Conservation (phyloP, 1,284 basidiomycete genomes). For the Cutaneotrichosporon dermatis region DNA sequence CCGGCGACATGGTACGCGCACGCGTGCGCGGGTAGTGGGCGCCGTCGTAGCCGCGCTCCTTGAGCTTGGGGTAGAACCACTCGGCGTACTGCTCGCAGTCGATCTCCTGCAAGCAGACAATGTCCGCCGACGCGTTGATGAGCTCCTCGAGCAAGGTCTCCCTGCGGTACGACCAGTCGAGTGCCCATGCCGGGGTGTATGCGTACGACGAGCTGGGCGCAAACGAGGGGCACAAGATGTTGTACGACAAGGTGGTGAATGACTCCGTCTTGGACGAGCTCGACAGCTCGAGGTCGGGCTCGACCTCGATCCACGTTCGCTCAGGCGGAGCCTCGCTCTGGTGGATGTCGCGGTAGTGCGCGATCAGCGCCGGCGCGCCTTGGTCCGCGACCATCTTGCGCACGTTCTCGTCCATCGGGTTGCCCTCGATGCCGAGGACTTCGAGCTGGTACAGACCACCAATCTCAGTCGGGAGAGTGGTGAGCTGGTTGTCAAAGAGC, state of each 20-base stretch:
- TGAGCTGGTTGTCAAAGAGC: constrained; percentile 90
- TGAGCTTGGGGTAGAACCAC: constrained; percentile 76
- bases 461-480: constrained; percentile 77
- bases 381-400: constrained; percentile 86
- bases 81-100: constrained; percentile 91
- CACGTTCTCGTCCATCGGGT: constrained; percentile 75
- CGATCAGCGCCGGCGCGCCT: constrained; percentile 81
- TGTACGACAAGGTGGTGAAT: constrained; percentile 83
- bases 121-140: constrained; percentile 76
- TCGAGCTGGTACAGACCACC: constrained; percentile 90
- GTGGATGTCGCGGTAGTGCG: constrained; percentile 70
- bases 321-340: constrained; percentile 65
- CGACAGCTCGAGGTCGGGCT: constrained; percentile 58
- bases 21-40: constrained; percentile 91
- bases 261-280: constrained; percentile 56
- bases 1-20: constrained; percentile 86
- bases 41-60: constrained; percentile 80
- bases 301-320: constrained; percentile 73
- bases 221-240: constrained; percentile 88
- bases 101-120: constrained; percentile 88
- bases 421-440: constrained; percentile 91
- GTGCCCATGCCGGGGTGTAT: constrained; percentile 94
- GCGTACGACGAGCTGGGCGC: constrained; percentile 90
- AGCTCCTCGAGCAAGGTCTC: constrained; percentile 85
- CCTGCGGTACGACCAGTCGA: constrained; percentile 92